Conservation (phyloP, 345 rosid genomes). For the Anastatica hierochuntica region DNA sequence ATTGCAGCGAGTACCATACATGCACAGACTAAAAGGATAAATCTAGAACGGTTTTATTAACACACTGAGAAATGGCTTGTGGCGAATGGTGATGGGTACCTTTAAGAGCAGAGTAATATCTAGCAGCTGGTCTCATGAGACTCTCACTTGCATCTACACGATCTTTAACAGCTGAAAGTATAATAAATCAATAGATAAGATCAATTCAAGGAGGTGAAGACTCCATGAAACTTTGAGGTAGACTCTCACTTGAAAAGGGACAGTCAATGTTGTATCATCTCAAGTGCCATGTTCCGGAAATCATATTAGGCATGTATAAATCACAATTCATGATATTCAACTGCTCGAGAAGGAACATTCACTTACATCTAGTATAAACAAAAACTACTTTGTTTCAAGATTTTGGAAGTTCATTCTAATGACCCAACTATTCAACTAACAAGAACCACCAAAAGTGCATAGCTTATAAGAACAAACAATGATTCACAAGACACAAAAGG, state of each 20-base stretch:
- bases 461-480: neutral
- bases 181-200: neutral
- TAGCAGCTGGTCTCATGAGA: slow-evolving; percentile 71
- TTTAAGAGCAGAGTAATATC: slow-evolving; percentile 44
- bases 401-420: neutral
- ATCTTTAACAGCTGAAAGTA: slow-evolving; percentile 13
- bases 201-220: neutral
- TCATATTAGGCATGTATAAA: neutral
- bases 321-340: neutral
- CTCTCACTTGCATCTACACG: slow-evolving; percentile 28
- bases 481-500: slow-evolving; percentile 7
- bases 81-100: slow-evolving; percentile 37
- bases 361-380: neutral
- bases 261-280: neutral
- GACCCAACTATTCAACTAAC: neutral
- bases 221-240: neutral
- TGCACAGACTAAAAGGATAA: too few relatives aligned
- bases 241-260: neutral
- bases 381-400: neutral
- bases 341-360: neutral
- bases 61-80: neutral
- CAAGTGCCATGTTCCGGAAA: neutral
- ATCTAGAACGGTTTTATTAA: too few relatives aligned
- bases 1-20: too few relatives aligned
- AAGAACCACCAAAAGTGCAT: neutral